These are phyloP conservation scores for Fusarium sp. DNA, from an alignment of 2,329 filamentous ascomycete species.

Conservation along the genomic window DNA sequence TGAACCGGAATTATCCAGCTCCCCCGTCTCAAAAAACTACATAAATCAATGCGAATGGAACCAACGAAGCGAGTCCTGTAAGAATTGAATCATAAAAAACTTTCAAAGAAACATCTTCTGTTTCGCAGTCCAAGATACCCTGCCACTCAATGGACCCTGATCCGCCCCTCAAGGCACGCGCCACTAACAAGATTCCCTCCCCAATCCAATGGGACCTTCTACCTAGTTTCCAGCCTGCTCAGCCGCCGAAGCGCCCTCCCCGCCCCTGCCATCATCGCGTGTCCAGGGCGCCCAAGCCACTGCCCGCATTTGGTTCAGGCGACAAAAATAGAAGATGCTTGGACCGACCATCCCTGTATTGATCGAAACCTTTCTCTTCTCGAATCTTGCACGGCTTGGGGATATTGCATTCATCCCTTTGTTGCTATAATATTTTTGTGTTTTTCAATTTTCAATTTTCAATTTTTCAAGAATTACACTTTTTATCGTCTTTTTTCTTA, in stretches of 20 bases:
- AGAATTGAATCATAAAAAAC: constrained; percentile 4
- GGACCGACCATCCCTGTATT: constrained; percentile 27
- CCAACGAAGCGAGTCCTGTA: constrained; percentile 1
- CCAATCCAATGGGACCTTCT: background rate
- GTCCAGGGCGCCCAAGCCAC: constrained; percentile 39
- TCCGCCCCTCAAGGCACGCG: constrained; percentile 30
- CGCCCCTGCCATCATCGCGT: constrained; percentile 18
- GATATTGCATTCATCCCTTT: constrained; percentile 22
- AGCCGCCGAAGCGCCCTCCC: constrained; percentile 40
- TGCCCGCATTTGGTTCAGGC: constrained; percentile 34
- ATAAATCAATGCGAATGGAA: constrained; percentile 2
- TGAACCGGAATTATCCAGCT: background rate
- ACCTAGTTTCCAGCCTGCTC: constrained; percentile 29
- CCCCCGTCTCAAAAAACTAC: background rate
- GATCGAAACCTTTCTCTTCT: constrained; percentile 26
- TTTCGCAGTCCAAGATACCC: constrained; percentile 32
- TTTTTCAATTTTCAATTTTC: background rate
- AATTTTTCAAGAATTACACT: background rate
- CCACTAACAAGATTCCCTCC: constrained; percentile 22
- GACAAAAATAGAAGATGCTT: constrained; percentile 44
- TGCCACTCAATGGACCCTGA: constrained; percentile 36
- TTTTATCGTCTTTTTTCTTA: background rate
- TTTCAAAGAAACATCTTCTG: constrained; percentile 33
- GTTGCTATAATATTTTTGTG: background rate
- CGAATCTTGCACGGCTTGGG: constrained; percentile 28